phyloP scores from a whole-genome alignment of 2,329 filamentous ascomycete species.

The Verticillium dahliae region DNA sequence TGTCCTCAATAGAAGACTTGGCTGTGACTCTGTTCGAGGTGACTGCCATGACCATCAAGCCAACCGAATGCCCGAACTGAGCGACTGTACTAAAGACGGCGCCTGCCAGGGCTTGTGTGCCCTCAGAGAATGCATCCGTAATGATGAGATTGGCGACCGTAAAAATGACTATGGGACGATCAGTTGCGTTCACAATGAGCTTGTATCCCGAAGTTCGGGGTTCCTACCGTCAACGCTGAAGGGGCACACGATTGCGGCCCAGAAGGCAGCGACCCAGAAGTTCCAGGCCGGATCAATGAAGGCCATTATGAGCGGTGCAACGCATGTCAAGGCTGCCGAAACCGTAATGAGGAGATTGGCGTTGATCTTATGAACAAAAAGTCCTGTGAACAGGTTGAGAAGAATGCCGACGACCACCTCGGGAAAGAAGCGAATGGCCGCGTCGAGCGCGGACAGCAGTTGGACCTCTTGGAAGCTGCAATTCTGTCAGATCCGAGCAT shows the following conservation, averaged over 20 bases:
- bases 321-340: slow-evolving; percentile 26
- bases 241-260: slow-evolving; percentile 23
- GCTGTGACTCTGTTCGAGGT: slow-evolving; percentile 38
- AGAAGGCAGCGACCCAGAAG: slow-evolving; percentile 35
- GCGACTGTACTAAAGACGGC: slow-evolving; percentile 53
- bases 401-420: slow-evolving; percentile 25
- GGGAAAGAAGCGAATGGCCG: slow-evolving; percentile 34
- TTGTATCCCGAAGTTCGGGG: no score
- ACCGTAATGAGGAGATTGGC: slow-evolving; percentile 22
- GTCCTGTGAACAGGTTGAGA: slow-evolving; percentile 25
- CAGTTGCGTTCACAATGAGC: neutral
- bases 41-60: slow-evolving; percentile 41
- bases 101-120: slow-evolving; percentile 50
- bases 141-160: slow-evolving; percentile 49
- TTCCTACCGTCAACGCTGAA: slow-evolving; percentile 19
- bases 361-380: slow-evolving; percentile 25
- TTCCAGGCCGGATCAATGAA: slow-evolving; percentile 32
- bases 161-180: slow-evolving; percentile 33
- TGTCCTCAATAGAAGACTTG: slow-evolving; percentile 18
- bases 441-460: slow-evolving; percentile 26
- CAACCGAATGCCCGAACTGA: slow-evolving; percentile 49
- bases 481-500: neutral
- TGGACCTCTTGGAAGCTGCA: slow-evolving; percentile 37
- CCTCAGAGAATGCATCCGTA: slow-evolving; percentile 43
- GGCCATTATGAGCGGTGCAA: slow-evolving; percentile 40